phyloP scores from a whole-genome alignment of 768 basidiomycete species.

The Auriscalpium orientale region DNA sequence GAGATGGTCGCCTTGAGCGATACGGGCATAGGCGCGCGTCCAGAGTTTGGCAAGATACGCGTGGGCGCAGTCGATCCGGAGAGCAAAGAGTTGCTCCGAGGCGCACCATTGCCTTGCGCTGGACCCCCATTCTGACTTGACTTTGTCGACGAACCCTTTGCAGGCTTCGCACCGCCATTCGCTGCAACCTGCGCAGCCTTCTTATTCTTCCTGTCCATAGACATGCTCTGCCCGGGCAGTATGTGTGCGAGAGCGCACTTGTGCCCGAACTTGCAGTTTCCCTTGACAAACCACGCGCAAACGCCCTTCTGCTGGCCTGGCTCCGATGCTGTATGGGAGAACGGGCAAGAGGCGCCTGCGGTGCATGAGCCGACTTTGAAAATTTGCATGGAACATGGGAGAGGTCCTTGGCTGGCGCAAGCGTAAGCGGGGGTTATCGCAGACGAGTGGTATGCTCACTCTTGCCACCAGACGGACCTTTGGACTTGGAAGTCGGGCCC shows the following conservation, averaged over 20 bases:
- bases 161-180: constrained; percentile 25
- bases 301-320: constrained; percentile 75
- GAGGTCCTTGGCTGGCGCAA: constrained; percentile 64
- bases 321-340: constrained; percentile 73
- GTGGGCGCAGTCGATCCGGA: constrained; percentile 67
- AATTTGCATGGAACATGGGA: constrained; percentile 98
- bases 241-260: constrained; percentile 93
- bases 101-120: constrained; percentile 11
- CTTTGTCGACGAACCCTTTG: constrained; percentile 18
- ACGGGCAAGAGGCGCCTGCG: constrained; percentile 90
- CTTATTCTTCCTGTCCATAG: constrained; percentile 98
- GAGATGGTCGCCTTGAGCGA: constrained; percentile 66
- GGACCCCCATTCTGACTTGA: constrained; percentile 2
- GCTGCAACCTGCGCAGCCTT: constrained; percentile 72
- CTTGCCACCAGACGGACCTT: constrained; percentile 15
- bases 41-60: constrained; percentile 33
- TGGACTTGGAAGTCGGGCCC: constrained; percentile 13
- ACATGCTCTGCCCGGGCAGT: constrained; percentile 87
- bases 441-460: constrained; percentile 8
- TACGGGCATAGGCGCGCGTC: constrained; percentile 58
- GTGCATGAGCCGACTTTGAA: constrained; percentile 93
- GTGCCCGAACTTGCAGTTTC: constrained; percentile 74
- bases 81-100: constrained; percentile 28
- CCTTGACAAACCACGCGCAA: constrained; percentile 90
- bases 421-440: constrained; percentile 3